Evolutionary conservation across 176 grass and related monocot genomes (phyloP).

Genomic region (Oryza brachyantha): DNA sequence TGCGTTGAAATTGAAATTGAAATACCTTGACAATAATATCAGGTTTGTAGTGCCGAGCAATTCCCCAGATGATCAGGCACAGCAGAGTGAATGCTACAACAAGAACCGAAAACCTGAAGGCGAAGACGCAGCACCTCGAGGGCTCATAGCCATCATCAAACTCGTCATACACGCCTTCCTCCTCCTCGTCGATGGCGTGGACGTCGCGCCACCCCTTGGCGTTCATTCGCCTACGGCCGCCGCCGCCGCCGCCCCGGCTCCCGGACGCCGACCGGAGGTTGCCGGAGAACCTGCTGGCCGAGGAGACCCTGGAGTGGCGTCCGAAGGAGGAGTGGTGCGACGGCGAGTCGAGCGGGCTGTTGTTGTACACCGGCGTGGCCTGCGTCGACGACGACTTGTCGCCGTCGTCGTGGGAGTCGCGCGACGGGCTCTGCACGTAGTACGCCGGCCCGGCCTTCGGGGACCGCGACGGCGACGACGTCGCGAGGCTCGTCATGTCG

Average conservation of each 20-base stretch:
- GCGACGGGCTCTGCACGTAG: conserved; percentile 90
- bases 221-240: conserved; percentile 34
- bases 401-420: conserved; percentile 79
- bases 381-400: conserved; percentile 75
- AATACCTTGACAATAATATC: conserved; percentile 58
- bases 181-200: conserved; percentile 36
- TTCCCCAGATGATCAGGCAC: conserved; percentile 87
- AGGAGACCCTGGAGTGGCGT: conserved; percentile 79
- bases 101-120: conserved; percentile 45
- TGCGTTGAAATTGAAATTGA: neutral
- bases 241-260: neutral
- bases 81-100: conserved; percentile 55
- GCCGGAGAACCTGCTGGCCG: conserved; percentile 77
- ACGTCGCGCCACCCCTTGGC: conserved; percentile 71
- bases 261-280: conserved; percentile 41
- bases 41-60: conserved; percentile 62
- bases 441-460: conserved; percentile 62
- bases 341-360: conserved; percentile 82
- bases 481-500: conserved; percentile 69
- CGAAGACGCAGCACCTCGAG: conserved; percentile 45
- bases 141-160: conserved; percentile 41
- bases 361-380: conserved; percentile 81
- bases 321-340: conserved; percentile 75
- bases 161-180: conserved; percentile 56
- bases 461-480: conserved; percentile 66